Percentiles rank a stretch among this genome's conserved stretches.
These are phyloP conservation scores for Apiosordaria backusii DNA, from an alignment of 495 filamentous ascomycete species.

Conservation along the genomic window DNA sequence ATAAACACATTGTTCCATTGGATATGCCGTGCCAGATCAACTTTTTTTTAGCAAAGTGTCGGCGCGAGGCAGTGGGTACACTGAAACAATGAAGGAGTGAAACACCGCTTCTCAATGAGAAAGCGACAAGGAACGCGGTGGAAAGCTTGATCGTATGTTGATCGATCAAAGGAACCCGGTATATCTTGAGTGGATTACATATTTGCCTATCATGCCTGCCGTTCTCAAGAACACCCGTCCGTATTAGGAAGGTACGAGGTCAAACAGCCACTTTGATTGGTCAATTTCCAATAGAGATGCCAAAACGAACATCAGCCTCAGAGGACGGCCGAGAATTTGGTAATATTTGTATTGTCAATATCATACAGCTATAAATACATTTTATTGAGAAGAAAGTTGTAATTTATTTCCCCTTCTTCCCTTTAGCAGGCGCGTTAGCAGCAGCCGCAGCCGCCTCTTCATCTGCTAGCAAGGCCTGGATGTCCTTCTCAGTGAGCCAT, in stretches of 20 bases:
- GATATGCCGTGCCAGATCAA: neutral
- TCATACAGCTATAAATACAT: slow-evolving; percentile 8
- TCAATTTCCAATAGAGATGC: neutral
- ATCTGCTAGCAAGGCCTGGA: slow-evolving; percentile 59
- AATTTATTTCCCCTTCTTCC: slow-evolving; percentile 30
- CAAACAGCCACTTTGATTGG: slow-evolving; percentile 11
- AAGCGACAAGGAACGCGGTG: neutral
- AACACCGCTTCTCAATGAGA: neutral
- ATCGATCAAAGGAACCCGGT: neutral
- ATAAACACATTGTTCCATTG: too few relatives aligned
- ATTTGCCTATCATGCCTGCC: slow-evolving; percentile 6
- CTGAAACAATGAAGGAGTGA: neutral
- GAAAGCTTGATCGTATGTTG: neutral
- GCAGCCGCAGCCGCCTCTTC: slow-evolving; percentile 39
- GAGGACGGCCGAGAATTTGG: neutral
- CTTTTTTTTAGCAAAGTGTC: neutral
- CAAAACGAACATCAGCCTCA: neutral
- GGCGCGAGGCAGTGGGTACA: neutral
- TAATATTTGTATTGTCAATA: neutral
- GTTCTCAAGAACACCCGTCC: neutral
- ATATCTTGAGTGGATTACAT: neutral
- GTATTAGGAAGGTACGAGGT: slow-evolving; percentile 19
- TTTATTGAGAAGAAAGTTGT: neutral
- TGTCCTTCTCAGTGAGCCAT: slow-evolving; percentile 76
- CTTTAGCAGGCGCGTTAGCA: slow-evolving; percentile 21